Conservation (phyloP, 306 rosid genomes). For the Cajanus cajan region DNA sequence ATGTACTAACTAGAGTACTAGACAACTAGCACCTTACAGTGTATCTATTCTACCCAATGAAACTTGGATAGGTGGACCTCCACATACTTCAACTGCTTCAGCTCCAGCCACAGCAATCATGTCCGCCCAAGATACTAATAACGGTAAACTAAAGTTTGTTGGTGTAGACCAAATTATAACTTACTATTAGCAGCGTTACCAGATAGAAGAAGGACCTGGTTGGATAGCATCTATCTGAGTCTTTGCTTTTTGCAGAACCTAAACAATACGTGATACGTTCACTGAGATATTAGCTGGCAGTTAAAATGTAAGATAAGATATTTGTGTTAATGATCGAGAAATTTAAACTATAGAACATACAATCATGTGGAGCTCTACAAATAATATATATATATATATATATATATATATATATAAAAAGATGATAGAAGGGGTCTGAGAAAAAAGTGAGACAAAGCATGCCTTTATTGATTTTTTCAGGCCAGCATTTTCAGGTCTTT, state of each 20-base stretch:
- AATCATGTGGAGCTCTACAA: background rate
- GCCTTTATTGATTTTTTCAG: conserved; percentile 79
- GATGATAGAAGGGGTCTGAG: background rate
- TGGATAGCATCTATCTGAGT: conserved; percentile 63
- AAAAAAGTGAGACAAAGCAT: conserved; percentile 36
- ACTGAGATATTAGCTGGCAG: conserved; percentile 34
- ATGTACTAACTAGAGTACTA: conserved; percentile 12
- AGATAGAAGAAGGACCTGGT: conserved; percentile 60
- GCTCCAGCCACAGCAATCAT: conserved; percentile 93
- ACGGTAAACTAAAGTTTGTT: conserved; percentile 35
- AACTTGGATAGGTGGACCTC: conserved; percentile 84
- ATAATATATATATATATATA: too few relatives aligned
- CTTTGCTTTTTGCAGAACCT: conserved; percentile 85
- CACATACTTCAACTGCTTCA: conserved; percentile 89
- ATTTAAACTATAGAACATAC: background rate
- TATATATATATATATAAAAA: background rate
- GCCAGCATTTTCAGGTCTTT: conserved; percentile 85
- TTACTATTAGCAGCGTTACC: conserved; percentile 20
- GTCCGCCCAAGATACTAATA: conserved; percentile 90
- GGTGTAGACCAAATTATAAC: conserved; percentile 31
- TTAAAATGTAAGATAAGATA: conserved; percentile 21
- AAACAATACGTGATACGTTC: conserved; percentile 33
- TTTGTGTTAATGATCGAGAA: conserved; percentile 5
- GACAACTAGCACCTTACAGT: conserved; percentile 49
- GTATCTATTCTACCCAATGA: conserved; percentile 79